phyloP scores from a whole-genome alignment of 441 rosid genomes.

The Adansonia grandidieri region DNA sequence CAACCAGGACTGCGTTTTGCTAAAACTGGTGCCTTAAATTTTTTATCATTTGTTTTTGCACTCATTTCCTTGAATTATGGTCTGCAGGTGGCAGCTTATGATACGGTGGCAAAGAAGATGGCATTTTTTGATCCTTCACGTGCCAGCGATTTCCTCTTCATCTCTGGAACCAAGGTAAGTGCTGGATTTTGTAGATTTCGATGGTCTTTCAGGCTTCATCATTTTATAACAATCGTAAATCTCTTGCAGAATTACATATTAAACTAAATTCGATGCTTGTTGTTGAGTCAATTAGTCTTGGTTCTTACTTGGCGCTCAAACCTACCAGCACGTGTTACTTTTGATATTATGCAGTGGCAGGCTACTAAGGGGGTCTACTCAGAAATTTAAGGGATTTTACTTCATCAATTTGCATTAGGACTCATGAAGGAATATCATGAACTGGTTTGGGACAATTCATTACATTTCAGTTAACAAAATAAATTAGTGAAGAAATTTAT shows the following conservation, averaged over 20 bases:
- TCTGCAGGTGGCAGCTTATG: slow-evolving; percentile 90
- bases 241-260: background rate
- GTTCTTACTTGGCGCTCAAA: background rate
- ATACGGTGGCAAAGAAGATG: slow-evolving; percentile 74
- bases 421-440: background rate
- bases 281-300: slow-evolving; percentile 7
- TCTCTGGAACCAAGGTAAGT: slow-evolving; percentile 89
- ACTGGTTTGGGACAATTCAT: background rate
- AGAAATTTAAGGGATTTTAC: background rate
- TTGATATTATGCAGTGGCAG: background rate
- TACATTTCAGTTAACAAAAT: background rate
- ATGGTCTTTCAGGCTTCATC: background rate
- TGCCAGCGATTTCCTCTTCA: slow-evolving; percentile 90
- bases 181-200: background rate
- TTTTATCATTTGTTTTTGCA: background rate
- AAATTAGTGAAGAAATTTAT: background rate
- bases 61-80: slow-evolving; percentile 15
- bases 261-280: background rate
- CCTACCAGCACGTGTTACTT: background rate
- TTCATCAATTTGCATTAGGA: background rate
- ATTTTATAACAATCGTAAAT: background rate
- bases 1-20: background rate
- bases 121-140: slow-evolving; percentile 91
- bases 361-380: background rate
- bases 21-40: background rate